Conservation (phyloP, 805 yeast genomes). For the Wickerhamiella occidentalis region DNA sequence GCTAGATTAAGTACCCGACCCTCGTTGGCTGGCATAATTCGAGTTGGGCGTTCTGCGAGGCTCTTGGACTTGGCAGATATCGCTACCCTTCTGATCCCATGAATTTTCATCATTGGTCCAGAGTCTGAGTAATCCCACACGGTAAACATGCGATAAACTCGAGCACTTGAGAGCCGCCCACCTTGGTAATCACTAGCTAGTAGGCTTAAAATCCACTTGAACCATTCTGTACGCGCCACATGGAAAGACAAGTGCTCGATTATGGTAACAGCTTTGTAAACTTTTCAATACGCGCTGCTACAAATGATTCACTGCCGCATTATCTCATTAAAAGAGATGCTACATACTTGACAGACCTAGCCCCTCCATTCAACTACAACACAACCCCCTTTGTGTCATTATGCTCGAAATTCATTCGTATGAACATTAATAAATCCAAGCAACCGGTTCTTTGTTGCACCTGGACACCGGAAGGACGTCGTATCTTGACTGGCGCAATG, state of each 20-base stretch:
- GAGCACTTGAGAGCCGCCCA: not conserved
- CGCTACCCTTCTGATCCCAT: not conserved
- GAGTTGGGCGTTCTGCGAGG: too few species aligned
- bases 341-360: constrained; percentile 42
- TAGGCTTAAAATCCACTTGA: not conserved
- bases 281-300: constrained; percentile 39
- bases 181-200: not conserved
- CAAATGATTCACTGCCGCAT: constrained; percentile 21
- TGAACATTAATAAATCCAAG: constrained; percentile 79
- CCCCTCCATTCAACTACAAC: constrained; percentile 53
- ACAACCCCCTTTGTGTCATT: constrained; percentile 46
- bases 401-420: constrained; percentile 74
- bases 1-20: too few species aligned
- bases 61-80: too few species aligned
- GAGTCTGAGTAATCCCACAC: too few species aligned
- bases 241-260: constrained; percentile 35
- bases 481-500: constrained; percentile 79
- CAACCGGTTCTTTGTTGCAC: constrained; percentile 82
- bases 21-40: too few species aligned
- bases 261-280: constrained; percentile 65
- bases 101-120: too few species aligned
- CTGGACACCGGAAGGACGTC: constrained; percentile 95
- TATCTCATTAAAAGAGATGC: constrained; percentile 49
- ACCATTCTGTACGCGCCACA: not conserved
- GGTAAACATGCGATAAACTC: not conserved